Evolutionary conservation across 129 eudicot species (phyloP).

Genomic region (Lonicera japonica): DNA sequence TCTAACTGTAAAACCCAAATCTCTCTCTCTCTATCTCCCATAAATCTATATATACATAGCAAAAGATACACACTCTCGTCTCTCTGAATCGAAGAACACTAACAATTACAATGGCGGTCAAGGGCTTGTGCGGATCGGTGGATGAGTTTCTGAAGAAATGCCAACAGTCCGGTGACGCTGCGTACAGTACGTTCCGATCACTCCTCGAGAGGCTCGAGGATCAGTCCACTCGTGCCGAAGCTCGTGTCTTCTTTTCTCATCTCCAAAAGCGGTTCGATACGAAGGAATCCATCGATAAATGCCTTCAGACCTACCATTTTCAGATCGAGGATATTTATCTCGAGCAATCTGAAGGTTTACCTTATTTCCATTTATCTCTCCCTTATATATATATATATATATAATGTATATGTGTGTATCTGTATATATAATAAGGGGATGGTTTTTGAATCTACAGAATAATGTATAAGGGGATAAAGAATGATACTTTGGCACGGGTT

Average conservation of each 20-base stretch:
- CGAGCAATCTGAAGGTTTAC: constrained; percentile 56
- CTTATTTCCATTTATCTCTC: neutral
- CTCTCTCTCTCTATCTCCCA: neutral
- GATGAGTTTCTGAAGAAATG: constrained; percentile 74
- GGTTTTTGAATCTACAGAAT: too few species aligned
- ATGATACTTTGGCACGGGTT: too few species aligned
- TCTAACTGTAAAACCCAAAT: neutral
- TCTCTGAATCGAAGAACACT: neutral
- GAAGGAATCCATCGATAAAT: constrained; percentile 35
- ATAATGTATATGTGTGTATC: too few species aligned
- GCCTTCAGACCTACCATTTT: constrained; percentile 74
- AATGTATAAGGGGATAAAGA: too few species aligned
- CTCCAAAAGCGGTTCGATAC: constrained; percentile 56
- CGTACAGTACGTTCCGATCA: constrained; percentile 78
- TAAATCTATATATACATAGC: too few species aligned
- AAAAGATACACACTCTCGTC: too few species aligned
- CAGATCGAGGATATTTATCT: constrained; percentile 73
- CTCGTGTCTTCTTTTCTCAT: constrained; percentile 77
- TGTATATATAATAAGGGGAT: too few species aligned
- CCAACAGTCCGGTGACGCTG: constrained; percentile 74
- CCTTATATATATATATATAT: too few species aligned
- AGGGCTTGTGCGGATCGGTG: constrained; percentile 40
- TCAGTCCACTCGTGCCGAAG: constrained; percentile 63
- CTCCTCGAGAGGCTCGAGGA: constrained; percentile 80
- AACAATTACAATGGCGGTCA: constrained; percentile 24